Base-by-base conservation (phyloP, 768 basidiomycete species). In the Tremella mesenterica region DNA sequence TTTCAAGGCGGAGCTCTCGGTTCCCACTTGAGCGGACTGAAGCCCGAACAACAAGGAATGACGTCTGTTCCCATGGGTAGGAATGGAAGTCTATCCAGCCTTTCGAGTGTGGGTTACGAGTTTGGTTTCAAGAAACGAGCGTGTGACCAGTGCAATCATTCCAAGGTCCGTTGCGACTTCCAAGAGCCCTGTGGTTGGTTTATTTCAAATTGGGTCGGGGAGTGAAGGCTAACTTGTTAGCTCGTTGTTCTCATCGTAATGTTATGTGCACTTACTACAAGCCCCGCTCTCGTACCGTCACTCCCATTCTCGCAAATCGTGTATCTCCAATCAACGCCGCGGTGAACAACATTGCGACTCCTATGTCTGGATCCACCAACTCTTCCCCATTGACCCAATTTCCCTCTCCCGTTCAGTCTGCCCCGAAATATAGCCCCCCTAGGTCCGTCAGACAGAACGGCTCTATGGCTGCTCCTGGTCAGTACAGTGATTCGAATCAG, bases 71-170 rank as follows among this genome's bases (percentile, higher is more conserved):
- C 46, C 5, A 56, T 59, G 54, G 48, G 36, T 20, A 29, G 53
- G 25, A 50, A 43, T 41, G 13, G 28, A 8, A 52, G 47, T 28
- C 21, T 39, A 3, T 36, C 26, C 18, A 28, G 46, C 20, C 48
- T 2, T 38, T 41, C 52, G 23, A 48, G 44, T 10, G 43, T 49
- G 23, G 44, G 51, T 18, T 64, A 59, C 43, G 61, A 64, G 25
- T 53, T 56, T 50, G 65, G 59, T 3, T 55, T 55, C 50, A 72
- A 72, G 58, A 72, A 68, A 49, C 33, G 65, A 46, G 71, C 71
- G 1, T 73, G 71, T 28, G 71, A 71, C 54, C 65, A 69, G 50
- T 73, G 71, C 52, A 73, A 70, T 53, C 64, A 66, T 34, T 66
- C 65, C 18, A 73, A 73, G 50, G 69, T 70, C 54, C 52, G 62